Percentiles rank a stretch among this genome's conserved stretches.
Evolutionary conservation across 768 basidiomycete genomes (phyloP).

Genomic region (Exidia glandulosa): DNA sequence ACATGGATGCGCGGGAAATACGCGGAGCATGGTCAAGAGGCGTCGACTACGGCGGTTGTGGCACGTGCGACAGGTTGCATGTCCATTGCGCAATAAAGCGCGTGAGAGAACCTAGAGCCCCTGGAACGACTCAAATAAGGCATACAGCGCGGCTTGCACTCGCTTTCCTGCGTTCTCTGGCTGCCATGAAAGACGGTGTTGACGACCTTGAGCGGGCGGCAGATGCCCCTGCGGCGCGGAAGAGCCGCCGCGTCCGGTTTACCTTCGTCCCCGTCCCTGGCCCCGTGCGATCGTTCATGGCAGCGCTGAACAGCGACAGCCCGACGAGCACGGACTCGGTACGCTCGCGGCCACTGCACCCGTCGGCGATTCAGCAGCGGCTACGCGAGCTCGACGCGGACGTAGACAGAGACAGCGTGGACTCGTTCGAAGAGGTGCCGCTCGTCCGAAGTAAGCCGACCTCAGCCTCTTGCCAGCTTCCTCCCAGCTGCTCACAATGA

Average conservation of each 20-base stretch:
- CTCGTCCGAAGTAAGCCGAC: not conserved
- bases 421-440: not conserved
- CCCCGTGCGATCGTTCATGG: not conserved
- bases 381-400: not conserved
- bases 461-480: not conserved
- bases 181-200: no score
- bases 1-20: not conserved
- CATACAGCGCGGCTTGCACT: no score
- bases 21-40: not conserved
- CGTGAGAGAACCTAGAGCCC: not conserved
- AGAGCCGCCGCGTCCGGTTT: no score
- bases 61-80: not conserved
- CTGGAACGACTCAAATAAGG: not conserved
- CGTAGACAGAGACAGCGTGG: not conserved
- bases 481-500: not conserved
- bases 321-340: not conserved
- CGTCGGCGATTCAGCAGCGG: not conserved
- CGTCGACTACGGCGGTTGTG: not conserved
- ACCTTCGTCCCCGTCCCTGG: not conserved
- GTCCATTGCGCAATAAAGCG: not conserved
- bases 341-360: not conserved
- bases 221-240: no score
- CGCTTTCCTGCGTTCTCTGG: no score
- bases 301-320: not conserved
- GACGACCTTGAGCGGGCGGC: no score